Evolutionary conservation across 257 asterid species (phyloP).

Genomic region (Verbascum thapsus): DNA sequence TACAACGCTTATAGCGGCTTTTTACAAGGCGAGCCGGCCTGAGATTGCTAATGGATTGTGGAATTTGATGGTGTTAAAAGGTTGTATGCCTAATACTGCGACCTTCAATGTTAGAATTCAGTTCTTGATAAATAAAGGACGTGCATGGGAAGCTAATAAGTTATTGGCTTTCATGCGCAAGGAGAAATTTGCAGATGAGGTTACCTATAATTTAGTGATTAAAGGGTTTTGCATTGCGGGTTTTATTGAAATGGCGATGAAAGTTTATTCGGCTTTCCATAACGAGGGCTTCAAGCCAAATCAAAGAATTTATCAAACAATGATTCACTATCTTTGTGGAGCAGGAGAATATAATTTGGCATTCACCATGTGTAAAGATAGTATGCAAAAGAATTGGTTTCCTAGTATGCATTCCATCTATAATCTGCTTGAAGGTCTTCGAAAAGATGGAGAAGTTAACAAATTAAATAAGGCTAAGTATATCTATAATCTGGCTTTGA

Average conservation of each 20-base stretch:
- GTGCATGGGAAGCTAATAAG: slow-evolving; percentile 78
- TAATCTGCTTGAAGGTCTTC: slow-evolving; percentile 59
- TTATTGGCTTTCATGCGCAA: slow-evolving; percentile 52
- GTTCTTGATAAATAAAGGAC: slow-evolving; percentile 57
- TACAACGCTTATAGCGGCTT: slow-evolving; percentile 73
- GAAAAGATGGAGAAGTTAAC: slow-evolving; percentile 42
- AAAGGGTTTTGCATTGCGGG: slow-evolving; percentile 71
- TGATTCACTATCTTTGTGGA: slow-evolving; percentile 68
- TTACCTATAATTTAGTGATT: slow-evolving; percentile 76
- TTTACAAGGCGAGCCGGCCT: slow-evolving; percentile 49
- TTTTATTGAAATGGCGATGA: slow-evolving; percentile 56
- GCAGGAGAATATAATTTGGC: slow-evolving; percentile 58
- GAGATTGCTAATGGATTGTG: slow-evolving; percentile 75
- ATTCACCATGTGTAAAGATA: slow-evolving; percentile 58
- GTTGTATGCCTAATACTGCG: slow-evolving; percentile 71
- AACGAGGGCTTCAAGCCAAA: slow-evolving; percentile 62
- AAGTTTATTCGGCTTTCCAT: slow-evolving; percentile 55
- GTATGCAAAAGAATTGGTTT: slow-evolving; percentile 71
- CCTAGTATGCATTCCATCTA: slow-evolving; percentile 62
- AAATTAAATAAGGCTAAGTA: slow-evolving; percentile 48
- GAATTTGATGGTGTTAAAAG: slow-evolving; percentile 71
- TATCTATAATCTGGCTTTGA: slow-evolving; percentile 51
- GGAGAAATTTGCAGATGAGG: slow-evolving; percentile 57
- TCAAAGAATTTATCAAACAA: slow-evolving; percentile 70
- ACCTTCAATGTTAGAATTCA: slow-evolving; percentile 83